Base-by-base conservation (phyloP, 192 early-diverging fungal genomes). In the Polychytrium aggregatum region DNA sequence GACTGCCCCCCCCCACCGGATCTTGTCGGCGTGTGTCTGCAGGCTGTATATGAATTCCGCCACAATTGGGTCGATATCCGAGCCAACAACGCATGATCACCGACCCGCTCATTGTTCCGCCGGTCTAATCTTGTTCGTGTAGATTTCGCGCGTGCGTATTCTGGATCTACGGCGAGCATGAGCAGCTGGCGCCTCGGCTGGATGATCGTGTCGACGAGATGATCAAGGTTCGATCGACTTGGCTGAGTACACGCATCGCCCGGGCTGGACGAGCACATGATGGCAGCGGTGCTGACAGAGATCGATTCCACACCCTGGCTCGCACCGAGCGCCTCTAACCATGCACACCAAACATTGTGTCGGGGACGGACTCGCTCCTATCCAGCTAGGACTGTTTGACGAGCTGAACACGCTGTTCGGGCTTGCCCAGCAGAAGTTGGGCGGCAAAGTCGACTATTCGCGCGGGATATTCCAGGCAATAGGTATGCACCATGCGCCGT, bases 191-290 rank as follows among this genome's bases (percentile, higher is more conserved):
- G 37, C 67, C 72, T 44, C 76, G 94, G 28, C 64, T 98, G 9
- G 87, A 95, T 53, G 60, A 63, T 13, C 81, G 94, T 11, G 84
- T 95, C 1, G 83, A 86, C 52, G 69, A 64, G n/a, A 98, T 98
- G 94, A 76, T 94, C 35, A 63, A 82, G 56, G 84, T 86, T 75
- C 63, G 68, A 71, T 0, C 67, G 72, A 30, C 52, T 59, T 28
- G 55, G 64, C n/a, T 52, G 74, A 56, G 36, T 74, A 56, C n/a
- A 49, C 16, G 3, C 24, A 37, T 4, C 13, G 4, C 3, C 35
- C 22, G 22, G 13, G 8, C 40, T 6, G n/a, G 4, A 3, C 6
- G 28, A 14, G 4, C 13, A 4, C 24, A 37, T 18, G 18, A 16
- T 18, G 3, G 28, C 3, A 25, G 30, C 5, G 5, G 17, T 30